Conservation (phyloP, 441 rosid species). For the Erysimum cheiri region DNA sequence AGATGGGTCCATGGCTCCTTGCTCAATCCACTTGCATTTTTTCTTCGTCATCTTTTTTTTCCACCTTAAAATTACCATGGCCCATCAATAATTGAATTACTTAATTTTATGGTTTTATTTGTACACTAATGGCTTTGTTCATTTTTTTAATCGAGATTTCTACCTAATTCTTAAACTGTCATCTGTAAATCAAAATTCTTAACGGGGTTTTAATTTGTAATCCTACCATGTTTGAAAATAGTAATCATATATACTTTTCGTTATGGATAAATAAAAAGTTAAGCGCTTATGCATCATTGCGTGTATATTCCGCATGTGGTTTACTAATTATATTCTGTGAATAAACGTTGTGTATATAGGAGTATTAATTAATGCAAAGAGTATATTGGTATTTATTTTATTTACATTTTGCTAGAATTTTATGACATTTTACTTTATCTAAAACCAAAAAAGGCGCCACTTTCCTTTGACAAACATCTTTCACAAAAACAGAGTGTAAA, state of each 20-base stretch:
- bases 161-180: not conserved
- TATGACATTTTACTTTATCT: not conserved
- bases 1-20: constrained; percentile 30
- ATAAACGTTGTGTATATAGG: not conserved
- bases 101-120: constrained; percentile 7
- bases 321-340: not conserved
- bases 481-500: constrained; percentile 1
- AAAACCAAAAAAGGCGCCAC: not conserved
- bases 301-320: not conserved
- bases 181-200: not conserved
- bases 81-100: constrained; percentile 41
- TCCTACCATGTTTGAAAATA: not conserved
- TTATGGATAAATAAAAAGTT: not conserved
- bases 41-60: not conserved
- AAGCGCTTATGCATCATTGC: not conserved
- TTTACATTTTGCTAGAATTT: not conserved
- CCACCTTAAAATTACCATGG: constrained; percentile 29
- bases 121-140: constrained; percentile 6
- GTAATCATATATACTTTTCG: not conserved
- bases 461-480: not conserved
- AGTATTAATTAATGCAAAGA: not conserved
- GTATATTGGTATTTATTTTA: not conserved
- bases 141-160: not conserved
- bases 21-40: constrained; percentile 38
- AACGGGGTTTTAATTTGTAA: not conserved